Percentiles rank a stretch among this genome's conserved stretches.
These are phyloP conservation scores for Arctium minus DNA, from an alignment of 129 eudicot species.

Conservation along the genomic window DNA sequence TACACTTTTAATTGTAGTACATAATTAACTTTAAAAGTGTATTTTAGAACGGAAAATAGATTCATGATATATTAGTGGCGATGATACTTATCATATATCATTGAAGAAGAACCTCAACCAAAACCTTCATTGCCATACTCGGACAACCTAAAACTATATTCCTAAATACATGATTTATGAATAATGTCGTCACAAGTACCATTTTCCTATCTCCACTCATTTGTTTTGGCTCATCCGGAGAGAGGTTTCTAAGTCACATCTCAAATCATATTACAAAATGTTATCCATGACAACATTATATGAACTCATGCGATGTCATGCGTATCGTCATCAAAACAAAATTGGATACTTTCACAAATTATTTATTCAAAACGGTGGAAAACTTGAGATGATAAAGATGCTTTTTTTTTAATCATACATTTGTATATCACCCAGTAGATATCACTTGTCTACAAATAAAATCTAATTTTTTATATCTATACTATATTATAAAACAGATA, in stretches of 20 bases:
- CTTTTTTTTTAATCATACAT: neutral
- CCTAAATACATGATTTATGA: neutral
- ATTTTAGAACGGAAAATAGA: neutral
- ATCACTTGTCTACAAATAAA: too few species aligned
- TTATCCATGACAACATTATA: neutral
- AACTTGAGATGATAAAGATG: too few species aligned
- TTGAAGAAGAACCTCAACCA: neutral
- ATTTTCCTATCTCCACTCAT: neutral
- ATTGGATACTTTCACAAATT: too few species aligned
- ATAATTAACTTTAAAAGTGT: neutral
- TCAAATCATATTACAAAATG: neutral
- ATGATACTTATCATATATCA: neutral
- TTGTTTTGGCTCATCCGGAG: neutral
- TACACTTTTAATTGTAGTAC: too few species aligned
- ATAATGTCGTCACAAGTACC: neutral
- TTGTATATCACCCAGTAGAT: neutral
- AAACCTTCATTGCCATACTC: too few species aligned
- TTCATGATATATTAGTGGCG: neutral
- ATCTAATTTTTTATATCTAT: too few species aligned
- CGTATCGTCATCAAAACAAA: neutral
- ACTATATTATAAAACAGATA: too few species aligned
- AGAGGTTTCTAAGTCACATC: too few species aligned
- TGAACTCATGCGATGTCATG: neutral
- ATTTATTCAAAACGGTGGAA: too few species aligned
- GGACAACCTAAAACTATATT: too few species aligned